phyloP scores from a whole-genome alignment of 1,284 basidiomycete species.

The Malassezia japonica region DNA sequence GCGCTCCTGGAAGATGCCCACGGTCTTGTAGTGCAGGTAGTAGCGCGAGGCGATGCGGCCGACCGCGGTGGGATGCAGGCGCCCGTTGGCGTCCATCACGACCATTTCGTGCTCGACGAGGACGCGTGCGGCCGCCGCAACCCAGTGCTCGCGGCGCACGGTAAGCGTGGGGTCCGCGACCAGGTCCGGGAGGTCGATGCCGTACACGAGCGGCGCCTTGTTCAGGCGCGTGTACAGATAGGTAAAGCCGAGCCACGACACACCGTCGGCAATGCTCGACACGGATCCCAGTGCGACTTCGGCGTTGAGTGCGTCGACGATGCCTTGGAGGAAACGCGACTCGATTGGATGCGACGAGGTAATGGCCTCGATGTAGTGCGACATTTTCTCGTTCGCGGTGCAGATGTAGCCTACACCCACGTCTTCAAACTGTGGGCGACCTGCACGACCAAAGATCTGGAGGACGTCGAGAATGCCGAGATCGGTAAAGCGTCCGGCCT shows the following conservation, averaged over 20 bases:
- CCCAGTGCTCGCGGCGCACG: conserved; percentile 64
- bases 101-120: conserved; percentile 78
- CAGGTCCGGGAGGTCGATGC: conserved; percentile 67
- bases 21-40: conserved; percentile 77
- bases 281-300: conserved; percentile 94
- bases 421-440: conserved; percentile 85
- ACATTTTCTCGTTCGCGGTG: conserved; percentile 82
- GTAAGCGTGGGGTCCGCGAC: conserved; percentile 69
- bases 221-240: conserved; percentile 94
- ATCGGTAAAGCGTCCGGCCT: conserved; percentile 63
- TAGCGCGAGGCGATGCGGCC: conserved; percentile 94
- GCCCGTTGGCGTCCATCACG: conserved; percentile 59
- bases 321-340: conserved; percentile 73
- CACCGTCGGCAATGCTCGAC: conserved; percentile 71
- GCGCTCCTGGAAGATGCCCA: conserved; percentile 76
- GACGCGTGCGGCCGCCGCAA: conserved; percentile 61
- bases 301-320: conserved; percentile 87
- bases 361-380: conserved; percentile 81
- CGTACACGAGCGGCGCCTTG: conserved; percentile 79
- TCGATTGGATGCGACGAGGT: conserved; percentile 88
- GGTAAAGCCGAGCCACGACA: conserved; percentile 94
- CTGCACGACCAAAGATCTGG: conserved; percentile 91
- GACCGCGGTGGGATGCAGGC: conserved; percentile 70
- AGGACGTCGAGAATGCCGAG: conserved; percentile 90
- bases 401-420: conserved; percentile 96